Base-by-base conservation (phyloP, 768 basidiomycete genomes). In the Chlorophyllum brunneum region DNA sequence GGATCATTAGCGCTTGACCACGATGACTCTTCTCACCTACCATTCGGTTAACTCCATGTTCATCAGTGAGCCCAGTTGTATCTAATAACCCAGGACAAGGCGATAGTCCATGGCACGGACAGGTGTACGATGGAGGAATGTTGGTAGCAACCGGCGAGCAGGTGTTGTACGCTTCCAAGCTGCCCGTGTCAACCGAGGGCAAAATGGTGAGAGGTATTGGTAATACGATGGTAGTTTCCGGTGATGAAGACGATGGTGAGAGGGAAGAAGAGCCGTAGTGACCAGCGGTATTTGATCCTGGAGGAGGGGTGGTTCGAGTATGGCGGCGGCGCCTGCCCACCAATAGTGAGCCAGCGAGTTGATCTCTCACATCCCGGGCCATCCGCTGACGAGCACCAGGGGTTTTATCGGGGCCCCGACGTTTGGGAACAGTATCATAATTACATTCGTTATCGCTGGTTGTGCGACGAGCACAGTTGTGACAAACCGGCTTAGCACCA, bases 351-450 rank as follows among this genome's bases (percentile, higher is more conserved):
- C 61, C 66, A 37, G 70, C 64, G 9, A 63, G 61, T 20, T 70
- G 73, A 34, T 72, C 68, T 38, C 55, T 67, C 20, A 62, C 55
- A 44, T 76, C 77, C 33, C 75, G 67, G 4, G 76, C 66, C 52
- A 73, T 70, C 36, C 88, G 78, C 60, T 88, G 86, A 22, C 89
- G 83, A 33, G 86, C 86, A 18, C 89, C 88, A n/a, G 87, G 88
- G 0, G 72, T 77, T 66, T 79, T 87, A 66, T 91, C 89, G 2
- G 89, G 89, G 1, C 89, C 89, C 34, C 89, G 79, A 39, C 89
- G 84, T 60, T 86, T 90, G 18, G 89, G 89, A 4, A 79, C 66
- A 11, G 78, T 51, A 58, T 92, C 89, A 58, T 91, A 92, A 45
- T 70, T 63, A 62, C 89, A 92, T 40, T 77, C 74, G 38, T 63